Conservation (phyloP, 768 basidiomycete genomes). For the Lentinula raphanica region DNA sequence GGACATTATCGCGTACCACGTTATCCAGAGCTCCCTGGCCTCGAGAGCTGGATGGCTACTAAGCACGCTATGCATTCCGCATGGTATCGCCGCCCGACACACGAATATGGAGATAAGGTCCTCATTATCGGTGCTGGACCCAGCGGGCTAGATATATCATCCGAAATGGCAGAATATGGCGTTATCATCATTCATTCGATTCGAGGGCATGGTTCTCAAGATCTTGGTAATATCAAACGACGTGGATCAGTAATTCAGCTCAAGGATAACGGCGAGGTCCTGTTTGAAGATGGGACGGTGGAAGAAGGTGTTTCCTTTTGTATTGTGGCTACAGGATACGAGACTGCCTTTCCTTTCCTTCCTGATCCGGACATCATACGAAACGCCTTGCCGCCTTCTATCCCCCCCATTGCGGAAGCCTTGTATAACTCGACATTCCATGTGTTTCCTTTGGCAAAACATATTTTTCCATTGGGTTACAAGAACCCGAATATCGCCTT, state of each 20-base stretch:
- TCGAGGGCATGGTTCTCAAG: slow-evolving; percentile 26
- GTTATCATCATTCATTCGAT: slow-evolving; percentile 53
- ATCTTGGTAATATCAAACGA: slow-evolving; percentile 29
- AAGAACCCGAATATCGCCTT: slow-evolving; percentile 41
- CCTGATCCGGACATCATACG: slow-evolving; percentile 25
- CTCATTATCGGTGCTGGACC: slow-evolving; percentile 53
- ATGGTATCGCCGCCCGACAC: slow-evolving; percentile 51
- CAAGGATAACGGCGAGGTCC: slow-evolving; percentile 37
- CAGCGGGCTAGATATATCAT: slow-evolving; percentile 62
- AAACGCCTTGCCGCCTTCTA: slow-evolving; percentile 32
- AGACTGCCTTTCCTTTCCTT: slow-evolving; percentile 62
- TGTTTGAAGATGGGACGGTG: slow-evolving; percentile 53
- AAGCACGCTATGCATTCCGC: slow-evolving; percentile 60
- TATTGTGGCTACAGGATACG: slow-evolving; percentile 76
- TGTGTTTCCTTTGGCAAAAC: slow-evolving; percentile 66
- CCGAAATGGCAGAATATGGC: slow-evolving; percentile 46
- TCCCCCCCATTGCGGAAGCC: slow-evolving; percentile 43
- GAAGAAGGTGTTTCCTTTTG: slow-evolving; percentile 56
- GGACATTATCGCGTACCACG: slow-evolving; percentile 69
- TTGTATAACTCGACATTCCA: slow-evolving; percentile 62
- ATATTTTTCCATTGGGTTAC: slow-evolving; percentile 59
- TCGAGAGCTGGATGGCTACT: slow-evolving; percentile 49
- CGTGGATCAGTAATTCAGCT: slow-evolving; percentile 42
- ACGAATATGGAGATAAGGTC: slow-evolving; percentile 39
- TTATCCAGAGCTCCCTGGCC: slow-evolving; percentile 55